phyloP scores from a whole-genome alignment of 2,329 filamentous ascomycete species.

The Xylaria hypoxylon region DNA sequence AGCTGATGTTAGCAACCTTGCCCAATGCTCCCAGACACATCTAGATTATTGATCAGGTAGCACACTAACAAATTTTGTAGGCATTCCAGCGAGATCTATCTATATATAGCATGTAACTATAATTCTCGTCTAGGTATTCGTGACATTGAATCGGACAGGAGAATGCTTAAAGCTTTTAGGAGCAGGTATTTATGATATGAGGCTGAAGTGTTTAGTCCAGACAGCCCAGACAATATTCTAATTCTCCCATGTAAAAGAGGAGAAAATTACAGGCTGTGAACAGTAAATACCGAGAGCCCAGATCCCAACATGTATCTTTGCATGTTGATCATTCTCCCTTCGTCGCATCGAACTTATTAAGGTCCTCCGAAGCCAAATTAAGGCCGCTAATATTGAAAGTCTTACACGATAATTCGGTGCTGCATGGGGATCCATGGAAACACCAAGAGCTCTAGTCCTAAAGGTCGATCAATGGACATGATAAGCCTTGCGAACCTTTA shows the following conservation, averaged over 20 bases:
- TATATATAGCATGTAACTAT: slow-evolving; percentile 1
- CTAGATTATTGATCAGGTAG: background rate
- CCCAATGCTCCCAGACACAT: background rate
- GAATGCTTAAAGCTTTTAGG: background rate
- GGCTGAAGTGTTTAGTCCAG: background rate
- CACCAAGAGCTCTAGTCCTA: background rate
- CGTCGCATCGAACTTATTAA: slow-evolving; percentile 4
- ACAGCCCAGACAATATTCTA: too few species aligned
- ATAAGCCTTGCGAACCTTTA: background rate
- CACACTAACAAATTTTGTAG: background rate
- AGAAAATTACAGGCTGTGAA: background rate
- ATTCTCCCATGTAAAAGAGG: background rate
- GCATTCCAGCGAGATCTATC: slow-evolving; percentile 6
- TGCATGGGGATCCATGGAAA: background rate
- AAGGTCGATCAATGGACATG: background rate
- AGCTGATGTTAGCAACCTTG: slow-evolving; percentile 9
- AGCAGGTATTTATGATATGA: background rate
- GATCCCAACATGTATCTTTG: background rate
- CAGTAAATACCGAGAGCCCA: background rate
- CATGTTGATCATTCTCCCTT: slow-evolving; percentile 1
- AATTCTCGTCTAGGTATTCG: slow-evolving; percentile 3
- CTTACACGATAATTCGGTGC: background rate
- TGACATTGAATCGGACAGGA: background rate
- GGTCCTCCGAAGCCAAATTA: background rate
- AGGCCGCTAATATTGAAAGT: background rate